Evolutionary conservation across 805 yeast species (phyloP).

Genomic region (Barnettozyma sp.): DNA sequence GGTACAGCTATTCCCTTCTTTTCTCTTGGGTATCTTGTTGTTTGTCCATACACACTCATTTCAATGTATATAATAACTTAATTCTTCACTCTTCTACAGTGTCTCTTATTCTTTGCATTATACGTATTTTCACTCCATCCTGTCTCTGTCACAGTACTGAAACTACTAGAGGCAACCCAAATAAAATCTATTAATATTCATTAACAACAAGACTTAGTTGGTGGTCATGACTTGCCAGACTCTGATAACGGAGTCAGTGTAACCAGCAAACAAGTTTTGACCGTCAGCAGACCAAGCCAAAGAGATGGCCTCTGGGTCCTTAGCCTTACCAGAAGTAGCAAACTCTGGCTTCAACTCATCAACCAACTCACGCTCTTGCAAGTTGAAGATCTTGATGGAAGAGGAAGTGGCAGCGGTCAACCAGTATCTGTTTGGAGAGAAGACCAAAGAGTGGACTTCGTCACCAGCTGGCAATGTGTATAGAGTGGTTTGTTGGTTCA

Average conservation of each 20-base stretch:
- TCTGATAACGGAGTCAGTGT: slow-evolving; percentile 99
- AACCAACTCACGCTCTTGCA: slow-evolving; percentile 88
- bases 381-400: slow-evolving; percentile 96
- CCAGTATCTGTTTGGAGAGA: slow-evolving; percentile 99
- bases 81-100: no score
- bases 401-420: slow-evolving; percentile 98
- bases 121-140: no score
- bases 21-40: no score
- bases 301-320: slow-evolving; percentile 97
- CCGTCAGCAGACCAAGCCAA: slow-evolving; percentile 99
- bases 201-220: slow-evolving; percentile 18
- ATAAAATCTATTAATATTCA: slow-evolving; percentile 3
- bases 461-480: slow-evolving; percentile 94
- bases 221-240: slow-evolving; percentile 99
- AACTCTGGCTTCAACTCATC: slow-evolving; percentile 99
- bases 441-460: slow-evolving; percentile 96
- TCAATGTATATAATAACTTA: no score
- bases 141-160: no score
- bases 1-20: no score
- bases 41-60: no score
- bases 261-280: slow-evolving; percentile 99
- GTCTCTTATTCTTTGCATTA: no score
- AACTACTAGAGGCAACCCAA: no score
- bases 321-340: slow-evolving; percentile 78
- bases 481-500: slow-evolving; percentile 74